Conservation (phyloP, 768 basidiomycete genomes). For the Boletus insuetus region DNA sequence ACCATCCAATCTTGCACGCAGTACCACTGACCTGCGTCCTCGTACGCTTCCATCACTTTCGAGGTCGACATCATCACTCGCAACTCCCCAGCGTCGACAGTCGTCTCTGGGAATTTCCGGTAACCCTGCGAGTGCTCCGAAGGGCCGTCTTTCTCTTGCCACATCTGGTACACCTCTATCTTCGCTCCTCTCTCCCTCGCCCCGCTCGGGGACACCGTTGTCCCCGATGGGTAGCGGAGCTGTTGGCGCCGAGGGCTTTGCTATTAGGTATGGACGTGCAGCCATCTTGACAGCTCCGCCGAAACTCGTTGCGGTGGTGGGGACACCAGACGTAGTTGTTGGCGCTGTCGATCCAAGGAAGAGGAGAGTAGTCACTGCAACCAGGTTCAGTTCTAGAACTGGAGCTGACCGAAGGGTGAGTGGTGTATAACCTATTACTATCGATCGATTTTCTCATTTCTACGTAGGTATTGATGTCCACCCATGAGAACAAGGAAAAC, state of each 20-base stretch:
- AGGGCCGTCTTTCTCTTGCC: slow-evolving; percentile 43
- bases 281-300: slow-evolving; percentile 83
- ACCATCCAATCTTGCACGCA: slow-evolving; percentile 22
- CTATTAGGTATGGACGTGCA: slow-evolving; percentile 61
- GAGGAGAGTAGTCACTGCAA: slow-evolving; percentile 82
- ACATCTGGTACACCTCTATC: slow-evolving; percentile 41
- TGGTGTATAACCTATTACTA: slow-evolving; percentile 5
- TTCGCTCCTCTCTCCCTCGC: slow-evolving; percentile 28
- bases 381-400: slow-evolving; percentile 77
- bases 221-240: slow-evolving; percentile 26
- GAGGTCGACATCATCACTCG: slow-evolving; percentile 48
- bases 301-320: slow-evolving; percentile 75
- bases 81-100: slow-evolving; percentile 40
- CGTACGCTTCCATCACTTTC: slow-evolving; percentile 53
- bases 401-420: slow-evolving; percentile 82
- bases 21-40: slow-evolving; percentile 31
- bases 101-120: slow-evolving; percentile 34
- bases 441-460: neutral
- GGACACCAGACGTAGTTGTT: slow-evolving; percentile 86
- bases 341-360: slow-evolving; percentile 86
- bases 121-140: slow-evolving; percentile 34
- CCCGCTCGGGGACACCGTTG: slow-evolving; percentile 35
- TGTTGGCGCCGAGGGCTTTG: slow-evolving; percentile 34
- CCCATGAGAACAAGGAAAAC: slow-evolving; percentile 60
- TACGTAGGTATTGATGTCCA: slow-evolving; percentile 76